Percentiles rank a stretch among this genome's conserved stretches.
phyloP scores from a whole-genome alignment of 2,329 filamentous ascomycete species.

The Fusarium sororula region DNA sequence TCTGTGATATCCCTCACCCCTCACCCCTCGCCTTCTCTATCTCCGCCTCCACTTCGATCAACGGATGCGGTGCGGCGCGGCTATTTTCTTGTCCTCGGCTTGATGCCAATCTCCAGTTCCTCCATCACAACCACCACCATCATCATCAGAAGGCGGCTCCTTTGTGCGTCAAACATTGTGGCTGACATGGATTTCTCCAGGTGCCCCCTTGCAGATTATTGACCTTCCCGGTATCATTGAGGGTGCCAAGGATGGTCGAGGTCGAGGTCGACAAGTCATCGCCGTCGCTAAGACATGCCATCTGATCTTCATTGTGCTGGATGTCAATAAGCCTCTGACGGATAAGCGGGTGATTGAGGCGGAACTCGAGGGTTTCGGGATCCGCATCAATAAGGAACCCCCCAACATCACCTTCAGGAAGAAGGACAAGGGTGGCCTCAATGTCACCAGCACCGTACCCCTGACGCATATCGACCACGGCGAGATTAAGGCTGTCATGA shows the following conservation, averaged over 20 bases:
- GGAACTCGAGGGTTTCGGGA: constrained; percentile 96
- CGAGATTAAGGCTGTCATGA: constrained; percentile 98
- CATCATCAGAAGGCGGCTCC: constrained; percentile 1
- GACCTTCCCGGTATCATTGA: constrained; percentile 99
- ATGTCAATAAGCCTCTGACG: constrained; percentile 97
- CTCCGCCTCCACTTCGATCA: constrained; percentile 7
- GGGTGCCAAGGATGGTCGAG: constrained; percentile 97
- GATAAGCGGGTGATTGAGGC: constrained; percentile 96
- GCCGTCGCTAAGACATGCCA: constrained; percentile 99
- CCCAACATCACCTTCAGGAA: constrained; percentile 99
- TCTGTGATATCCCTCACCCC: background rate
- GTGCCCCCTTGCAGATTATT: constrained; percentile 96
- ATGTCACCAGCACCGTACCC: constrained; percentile 93
- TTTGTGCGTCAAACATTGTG: constrained; percentile 17
- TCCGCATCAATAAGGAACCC: constrained; percentile 95
- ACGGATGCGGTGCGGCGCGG: background rate
- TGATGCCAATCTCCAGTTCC: constrained; percentile 25
- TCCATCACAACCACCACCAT: background rate
- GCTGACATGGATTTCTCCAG: constrained; percentile 46
- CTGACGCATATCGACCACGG: constrained; percentile 92
- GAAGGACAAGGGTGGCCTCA: constrained; percentile 98
- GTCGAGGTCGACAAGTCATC: constrained; percentile 97
- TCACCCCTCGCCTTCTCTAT: background rate
- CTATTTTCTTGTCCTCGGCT: constrained; percentile 9
- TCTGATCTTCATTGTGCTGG: constrained; percentile 97